phyloP scores from a whole-genome alignment of 2,329 filamentous ascomycete species.

The Fusarium sp. region DNA sequence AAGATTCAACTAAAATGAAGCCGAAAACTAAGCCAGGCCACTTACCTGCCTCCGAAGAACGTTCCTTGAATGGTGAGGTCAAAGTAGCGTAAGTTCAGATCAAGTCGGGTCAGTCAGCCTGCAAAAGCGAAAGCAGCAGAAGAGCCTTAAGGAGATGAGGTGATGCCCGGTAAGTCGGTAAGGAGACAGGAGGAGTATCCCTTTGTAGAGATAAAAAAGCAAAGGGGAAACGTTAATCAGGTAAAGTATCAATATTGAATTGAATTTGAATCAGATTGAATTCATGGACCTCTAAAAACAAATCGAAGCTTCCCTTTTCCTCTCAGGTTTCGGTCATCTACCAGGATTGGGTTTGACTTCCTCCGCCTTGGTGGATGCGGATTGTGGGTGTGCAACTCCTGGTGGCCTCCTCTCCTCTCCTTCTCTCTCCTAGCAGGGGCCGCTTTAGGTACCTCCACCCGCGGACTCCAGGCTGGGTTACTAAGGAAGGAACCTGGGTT shows the following conservation, averaged over 20 bases:
- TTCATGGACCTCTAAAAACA: slow-evolving; percentile 26
- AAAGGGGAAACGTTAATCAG: slow-evolving; percentile 7
- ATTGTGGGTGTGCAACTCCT: slow-evolving; percentile 37
- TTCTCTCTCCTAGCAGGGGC: slow-evolving; percentile 38
- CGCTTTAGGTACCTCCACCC: slow-evolving; percentile 35
- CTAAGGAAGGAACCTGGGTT: too few species aligned
- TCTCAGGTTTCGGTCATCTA: slow-evolving; percentile 9
- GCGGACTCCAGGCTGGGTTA: slow-evolving; percentile 2
- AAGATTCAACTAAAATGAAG: too few species aligned
- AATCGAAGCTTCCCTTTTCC: slow-evolving; percentile 36
- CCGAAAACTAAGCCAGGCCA: slow-evolving; percentile 23
- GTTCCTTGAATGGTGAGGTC: slow-evolving; percentile 43
- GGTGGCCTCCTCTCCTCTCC: slow-evolving; percentile 28
- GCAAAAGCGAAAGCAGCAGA: slow-evolving; percentile 9
- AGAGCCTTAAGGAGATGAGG: not conserved
- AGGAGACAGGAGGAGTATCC: not conserved
- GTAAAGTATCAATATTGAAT: not conserved
- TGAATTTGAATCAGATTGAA: slow-evolving; percentile 1
- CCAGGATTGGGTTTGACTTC: slow-evolving; percentile 20
- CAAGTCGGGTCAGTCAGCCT: slow-evolving; percentile 2
- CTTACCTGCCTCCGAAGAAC: slow-evolving; percentile 38
- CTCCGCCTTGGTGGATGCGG: slow-evolving; percentile 26
- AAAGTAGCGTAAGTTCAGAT: slow-evolving; percentile 19
- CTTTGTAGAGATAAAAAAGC: slow-evolving; percentile 7
- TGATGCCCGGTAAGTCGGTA: not conserved